These are phyloP conservation scores for Ganoderma sp. DNA, from an alignment of 1,284 basidiomycete species.

Conservation along the genomic window DNA sequence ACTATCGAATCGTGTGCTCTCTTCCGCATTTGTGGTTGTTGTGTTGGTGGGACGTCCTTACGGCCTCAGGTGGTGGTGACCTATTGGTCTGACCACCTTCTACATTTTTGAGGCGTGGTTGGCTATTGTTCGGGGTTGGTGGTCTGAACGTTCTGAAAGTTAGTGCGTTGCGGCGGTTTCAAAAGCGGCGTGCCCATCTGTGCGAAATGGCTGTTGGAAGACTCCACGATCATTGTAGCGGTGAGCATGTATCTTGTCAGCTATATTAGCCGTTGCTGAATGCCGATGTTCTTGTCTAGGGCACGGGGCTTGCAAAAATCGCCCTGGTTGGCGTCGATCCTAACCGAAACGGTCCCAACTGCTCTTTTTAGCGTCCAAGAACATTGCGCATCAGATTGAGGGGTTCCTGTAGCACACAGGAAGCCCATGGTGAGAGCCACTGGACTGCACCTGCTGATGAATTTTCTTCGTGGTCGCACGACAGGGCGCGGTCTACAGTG, in stretches of 20 bases:
- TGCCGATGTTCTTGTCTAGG: slow-evolving; percentile 16
- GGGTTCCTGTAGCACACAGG: neutral
- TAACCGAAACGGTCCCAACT: neutral
- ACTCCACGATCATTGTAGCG: neutral
- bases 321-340: slow-evolving; percentile 10
- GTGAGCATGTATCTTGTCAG: slow-evolving; percentile 12
- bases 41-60: neutral
- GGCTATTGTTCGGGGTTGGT: neutral
- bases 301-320: slow-evolving; percentile 13
- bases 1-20: slow-evolving; percentile 18
- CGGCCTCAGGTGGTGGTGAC: slow-evolving; percentile 4
- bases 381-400: neutral
- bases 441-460: neutral
- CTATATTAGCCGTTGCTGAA: neutral
- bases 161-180: neutral
- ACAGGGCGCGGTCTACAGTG: neutral
- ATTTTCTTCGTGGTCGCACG: slow-evolving; percentile 1
- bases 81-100: slow-evolving; percentile 6
- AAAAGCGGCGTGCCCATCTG: neutral
- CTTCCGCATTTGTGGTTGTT: slow-evolving; percentile 1
- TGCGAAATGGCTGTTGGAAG: neutral
- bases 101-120: neutral
- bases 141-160: slow-evolving; percentile 4
- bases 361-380: slow-evolving; percentile 10
- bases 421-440: neutral